phyloP scores from a whole-genome alignment of 352 stramenopile species.

The Phytophthora boehmeriae region DNA sequence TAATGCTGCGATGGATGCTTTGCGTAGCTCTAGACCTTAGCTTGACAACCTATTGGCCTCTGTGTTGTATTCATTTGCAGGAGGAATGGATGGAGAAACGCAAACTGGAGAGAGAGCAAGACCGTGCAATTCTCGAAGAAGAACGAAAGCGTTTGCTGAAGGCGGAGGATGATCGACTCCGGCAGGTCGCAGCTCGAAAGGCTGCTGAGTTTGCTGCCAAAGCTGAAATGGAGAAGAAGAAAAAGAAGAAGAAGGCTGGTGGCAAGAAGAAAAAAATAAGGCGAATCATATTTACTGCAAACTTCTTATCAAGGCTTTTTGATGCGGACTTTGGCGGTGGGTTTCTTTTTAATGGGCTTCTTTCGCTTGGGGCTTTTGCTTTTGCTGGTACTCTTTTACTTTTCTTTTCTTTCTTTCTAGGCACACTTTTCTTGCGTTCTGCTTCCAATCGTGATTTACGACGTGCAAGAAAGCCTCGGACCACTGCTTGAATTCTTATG shows the following conservation, averaged over 20 bases:
- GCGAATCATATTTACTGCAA: background rate
- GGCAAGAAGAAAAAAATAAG: conserved; percentile 64
- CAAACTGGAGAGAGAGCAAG: conserved; percentile 56
- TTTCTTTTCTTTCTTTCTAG: conserved; percentile 37
- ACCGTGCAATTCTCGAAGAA: conserved; percentile 50
- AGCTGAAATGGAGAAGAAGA: conserved; percentile 83
- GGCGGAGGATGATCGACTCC: conserved; percentile 67
- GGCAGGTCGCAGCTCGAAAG: conserved; percentile 71
- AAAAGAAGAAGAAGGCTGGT: conserved; percentile 73
- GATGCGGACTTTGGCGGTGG: conserved; percentile 10
- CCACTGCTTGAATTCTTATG: conserved; percentile 57
- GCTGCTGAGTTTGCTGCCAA: conserved; percentile 73
- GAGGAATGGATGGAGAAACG: conserved; percentile 82
- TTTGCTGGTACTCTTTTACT: conserved; percentile 31
- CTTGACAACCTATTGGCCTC: background rate
- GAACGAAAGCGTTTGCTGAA: conserved; percentile 59
- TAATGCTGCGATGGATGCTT: conserved; percentile 18
- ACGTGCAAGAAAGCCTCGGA: conserved; percentile 66
- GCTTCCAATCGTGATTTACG: conserved; percentile 39
- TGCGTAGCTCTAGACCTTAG: background rate
- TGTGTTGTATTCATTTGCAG: conserved; percentile 27
- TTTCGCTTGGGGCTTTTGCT: conserved; percentile 18
- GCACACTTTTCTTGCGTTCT: conserved; percentile 25
- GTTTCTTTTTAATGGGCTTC: conserved; percentile 18
- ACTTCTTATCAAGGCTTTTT: conserved; percentile 22